Evolutionary conservation across 2,329 filamentous ascomycete genomes (phyloP).

Genomic region (Arthrobotrys entomopaga): DNA sequence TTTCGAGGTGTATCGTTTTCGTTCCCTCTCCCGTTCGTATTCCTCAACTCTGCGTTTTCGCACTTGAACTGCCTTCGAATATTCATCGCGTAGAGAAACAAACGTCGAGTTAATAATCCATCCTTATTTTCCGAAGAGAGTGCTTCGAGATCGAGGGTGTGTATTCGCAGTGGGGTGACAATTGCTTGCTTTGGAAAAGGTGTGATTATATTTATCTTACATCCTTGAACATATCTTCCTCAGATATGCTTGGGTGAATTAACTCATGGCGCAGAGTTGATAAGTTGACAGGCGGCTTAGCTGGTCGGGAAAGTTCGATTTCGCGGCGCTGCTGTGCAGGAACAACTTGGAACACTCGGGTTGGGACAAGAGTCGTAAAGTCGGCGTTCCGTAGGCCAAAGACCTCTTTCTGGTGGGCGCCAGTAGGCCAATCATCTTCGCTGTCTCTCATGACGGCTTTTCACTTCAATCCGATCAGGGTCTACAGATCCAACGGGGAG

Average conservation of each 20-base stretch:
- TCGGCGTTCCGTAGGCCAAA: constrained; percentile 43
- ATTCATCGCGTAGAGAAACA: constrained; percentile 31
- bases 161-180: constrained; percentile 18
- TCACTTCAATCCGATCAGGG: background rate
- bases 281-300: constrained; percentile 37
- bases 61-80: constrained; percentile 48
- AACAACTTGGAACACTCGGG: constrained; percentile 15
- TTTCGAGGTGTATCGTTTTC: constrained; percentile 31
- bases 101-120: constrained; percentile 49
- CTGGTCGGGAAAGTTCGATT: constrained; percentile 33
- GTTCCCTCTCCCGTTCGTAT: constrained; percentile 45
- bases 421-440: constrained; percentile 47
- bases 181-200: constrained; percentile 11
- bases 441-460: constrained; percentile 24
- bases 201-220: constrained; percentile 53
- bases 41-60: constrained; percentile 52
- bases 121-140: constrained; percentile 7
- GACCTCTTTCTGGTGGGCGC: constrained; percentile 40
- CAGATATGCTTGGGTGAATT: constrained; percentile 43
- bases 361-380: constrained; percentile 39
- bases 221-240: constrained; percentile 55
- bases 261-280: constrained; percentile 52
- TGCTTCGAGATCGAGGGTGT: constrained; percentile 19
- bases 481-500: background rate
- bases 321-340: constrained; percentile 39